Evolutionary conservation across 139 green algal species (phyloP), one percentile per base, ranked within the genome.

Genomic region (Chlamydomonas sphaeroides): DNA sequence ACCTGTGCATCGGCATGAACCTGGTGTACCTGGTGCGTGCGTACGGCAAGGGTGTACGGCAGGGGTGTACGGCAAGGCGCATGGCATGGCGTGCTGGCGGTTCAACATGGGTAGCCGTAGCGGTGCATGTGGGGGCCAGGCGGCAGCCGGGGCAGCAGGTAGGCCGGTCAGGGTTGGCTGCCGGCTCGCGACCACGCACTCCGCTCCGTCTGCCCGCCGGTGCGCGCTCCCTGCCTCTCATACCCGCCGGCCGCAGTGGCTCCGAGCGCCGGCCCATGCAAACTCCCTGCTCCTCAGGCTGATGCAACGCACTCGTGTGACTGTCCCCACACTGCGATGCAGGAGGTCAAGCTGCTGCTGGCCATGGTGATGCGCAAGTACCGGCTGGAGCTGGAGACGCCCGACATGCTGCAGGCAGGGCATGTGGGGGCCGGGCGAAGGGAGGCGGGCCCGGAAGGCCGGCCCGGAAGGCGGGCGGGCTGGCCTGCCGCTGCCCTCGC

Each of bases 1-100:
- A 85, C 66, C 57, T 78, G 67, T 84, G 77, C 51, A 32, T 77
- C 21, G 78, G 78, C 65, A 84, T 84, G 65, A 68, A 77, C 39
- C 28, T 77, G 48, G 78, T 84, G 26, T 59, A 67, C 30, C 41
- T 63, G 56, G 56, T 33, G 25, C 4, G 25, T 41, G 14, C 17
- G 28, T 14, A 5, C 7, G 62, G 18, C 18, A 8, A 20, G 20
- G 15, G 53, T 15, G 23, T 61, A 26, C 10, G 53, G 53, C 20
- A 61, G 15, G 53, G 20, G 53, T n/a, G 18, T 26, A 5, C 5
- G 53, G 53, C 20, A 26, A 20, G 23, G 53, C 20, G 28, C 5
- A n/a, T 26, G 53, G 20, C 23, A 61, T 8, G 23, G 26, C 5
- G 53, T 67, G 5, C 28, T 67, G 30, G 32, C 10, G 45, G 10